A percentile compares a stretch with the other conserved stretches of the same genome.
phyloP scores from a whole-genome alignment of 2,329 filamentous ascomycete genomes.

The Fusarium sp. region DNA sequence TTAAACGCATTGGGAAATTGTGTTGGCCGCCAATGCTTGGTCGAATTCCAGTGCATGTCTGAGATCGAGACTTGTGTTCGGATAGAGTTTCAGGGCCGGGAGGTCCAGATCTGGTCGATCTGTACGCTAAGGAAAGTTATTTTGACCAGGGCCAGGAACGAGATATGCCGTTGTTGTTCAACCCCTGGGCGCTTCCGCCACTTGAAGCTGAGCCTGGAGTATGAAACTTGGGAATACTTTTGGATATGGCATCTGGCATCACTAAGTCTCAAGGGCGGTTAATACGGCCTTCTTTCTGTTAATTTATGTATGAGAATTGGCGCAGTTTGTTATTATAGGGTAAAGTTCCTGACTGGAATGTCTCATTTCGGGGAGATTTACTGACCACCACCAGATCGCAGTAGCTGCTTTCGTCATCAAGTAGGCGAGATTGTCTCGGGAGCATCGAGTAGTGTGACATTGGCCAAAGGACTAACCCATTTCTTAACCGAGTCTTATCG shows the following conservation, averaged over 20 bases:
- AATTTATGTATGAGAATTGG: accelerated
- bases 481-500: not conserved
- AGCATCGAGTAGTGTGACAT: not conserved
- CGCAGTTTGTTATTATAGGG: not conserved
- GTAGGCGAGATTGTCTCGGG: not conserved
- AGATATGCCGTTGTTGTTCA: not conserved
- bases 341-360: not conserved
- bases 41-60: conserved; percentile 17
- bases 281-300: not conserved
- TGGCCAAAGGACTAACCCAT: too few species aligned
- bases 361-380: not conserved
- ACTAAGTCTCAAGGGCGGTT: not conserved
- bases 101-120: conserved; percentile 1
- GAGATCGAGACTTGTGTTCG: not conserved
- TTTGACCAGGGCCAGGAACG: conserved; percentile 6
- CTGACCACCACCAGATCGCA: not conserved
- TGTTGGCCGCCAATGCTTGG: not conserved
- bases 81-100: conserved; percentile 12
- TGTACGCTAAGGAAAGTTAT: not conserved
- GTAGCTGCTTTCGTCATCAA: not conserved
- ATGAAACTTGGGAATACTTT: not conserved
- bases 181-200: not conserved
- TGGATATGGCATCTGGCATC: accelerated
- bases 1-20: conserved; percentile 2
- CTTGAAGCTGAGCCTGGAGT: not conserved